Evolutionary conservation across 352 stramenopile genomes (phyloP).

Genomic region (Globisporangium paddicum): DNA sequence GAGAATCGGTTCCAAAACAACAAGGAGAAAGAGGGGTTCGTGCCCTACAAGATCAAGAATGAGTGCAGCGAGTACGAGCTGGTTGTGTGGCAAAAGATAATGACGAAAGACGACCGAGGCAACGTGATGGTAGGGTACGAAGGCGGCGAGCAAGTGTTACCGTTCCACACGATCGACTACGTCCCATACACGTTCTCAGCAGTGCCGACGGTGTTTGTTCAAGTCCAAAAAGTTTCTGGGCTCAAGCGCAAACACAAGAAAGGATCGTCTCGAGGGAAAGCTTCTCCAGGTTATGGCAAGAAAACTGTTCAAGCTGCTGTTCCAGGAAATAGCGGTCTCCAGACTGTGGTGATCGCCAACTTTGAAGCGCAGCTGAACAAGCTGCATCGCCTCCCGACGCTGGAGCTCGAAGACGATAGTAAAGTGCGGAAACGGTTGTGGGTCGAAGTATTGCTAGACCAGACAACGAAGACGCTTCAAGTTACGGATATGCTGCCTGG

Average conservation of each 20-base stretch:
- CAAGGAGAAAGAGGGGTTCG: slow-evolving; percentile 54
- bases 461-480: slow-evolving; percentile 74
- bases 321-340: background rate
- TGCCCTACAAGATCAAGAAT: slow-evolving; percentile 80
- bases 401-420: slow-evolving; percentile 68
- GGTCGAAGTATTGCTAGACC: slow-evolving; percentile 72
- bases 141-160: slow-evolving; percentile 60
- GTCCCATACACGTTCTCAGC: slow-evolving; percentile 66
- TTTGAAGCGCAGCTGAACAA: slow-evolving; percentile 83
- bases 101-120: slow-evolving; percentile 45
- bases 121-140: slow-evolving; percentile 47
- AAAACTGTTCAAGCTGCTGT: background rate
- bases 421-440: slow-evolving; percentile 60
- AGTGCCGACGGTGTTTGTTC: slow-evolving; percentile 62
- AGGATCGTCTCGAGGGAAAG: slow-evolving; percentile 4
- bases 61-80: slow-evolving; percentile 75
- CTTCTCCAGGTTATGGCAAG: background rate
- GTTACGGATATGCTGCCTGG: slow-evolving; percentile 81
- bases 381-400: slow-evolving; percentile 70
- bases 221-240: slow-evolving; percentile 64
- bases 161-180: slow-evolving; percentile 79
- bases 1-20: slow-evolving; percentile 26
- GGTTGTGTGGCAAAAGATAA: slow-evolving; percentile 77
- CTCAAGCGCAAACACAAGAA: slow-evolving; percentile 30
- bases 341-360: slow-evolving; percentile 41